Evolutionary conservation across 2,329 filamentous ascomycete genomes (phyloP).

Genomic region (Talaromyces piceae): DNA sequence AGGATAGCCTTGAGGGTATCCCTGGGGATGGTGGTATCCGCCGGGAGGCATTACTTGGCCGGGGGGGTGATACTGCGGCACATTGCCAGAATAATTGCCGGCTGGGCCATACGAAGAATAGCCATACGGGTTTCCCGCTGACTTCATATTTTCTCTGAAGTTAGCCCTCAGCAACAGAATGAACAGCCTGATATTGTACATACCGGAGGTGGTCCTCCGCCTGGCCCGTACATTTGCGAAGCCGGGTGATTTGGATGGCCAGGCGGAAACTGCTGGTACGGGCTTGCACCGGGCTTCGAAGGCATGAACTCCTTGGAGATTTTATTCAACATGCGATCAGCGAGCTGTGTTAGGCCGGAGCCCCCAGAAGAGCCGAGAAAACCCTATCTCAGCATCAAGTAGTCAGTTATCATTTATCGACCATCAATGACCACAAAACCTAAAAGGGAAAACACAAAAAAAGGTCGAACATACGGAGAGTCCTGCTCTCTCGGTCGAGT

Average conservation of each 20-base stretch:
- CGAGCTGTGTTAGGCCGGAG: slow-evolving; percentile 12
- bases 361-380: slow-evolving; percentile 4
- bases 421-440: no score
- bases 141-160: slow-evolving; percentile 6
- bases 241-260: slow-evolving; percentile 3
- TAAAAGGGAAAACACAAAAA: no score
- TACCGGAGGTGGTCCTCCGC: slow-evolving; percentile 9
- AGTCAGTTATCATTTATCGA: slow-evolving; percentile 2
- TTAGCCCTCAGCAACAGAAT: background rate
- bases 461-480: slow-evolving; percentile 22
- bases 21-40: background rate
- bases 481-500: slow-evolving; percentile 14
- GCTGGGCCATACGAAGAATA: slow-evolving; percentile 13
- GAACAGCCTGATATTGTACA: background rate
- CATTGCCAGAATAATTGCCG: slow-evolving; percentile 11
- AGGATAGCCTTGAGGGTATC: background rate
- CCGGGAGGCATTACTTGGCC: background rate
- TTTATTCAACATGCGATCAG: slow-evolving; percentile 13
- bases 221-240: slow-evolving; percentile 6
- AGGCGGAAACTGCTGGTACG: slow-evolving; percentile 2
- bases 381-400: slow-evolving; percentile 19
- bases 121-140: slow-evolving; percentile 12
- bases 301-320: slow-evolving; percentile 14
- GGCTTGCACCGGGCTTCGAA: slow-evolving; percentile 1
- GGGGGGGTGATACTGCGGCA: slow-evolving; percentile 13